A percentile compares a stretch with the other conserved stretches of the same genome.
phyloP scores from a whole-genome alignment of 2,329 filamentous ascomycete species.

The Atkinsonella texensis region DNA sequence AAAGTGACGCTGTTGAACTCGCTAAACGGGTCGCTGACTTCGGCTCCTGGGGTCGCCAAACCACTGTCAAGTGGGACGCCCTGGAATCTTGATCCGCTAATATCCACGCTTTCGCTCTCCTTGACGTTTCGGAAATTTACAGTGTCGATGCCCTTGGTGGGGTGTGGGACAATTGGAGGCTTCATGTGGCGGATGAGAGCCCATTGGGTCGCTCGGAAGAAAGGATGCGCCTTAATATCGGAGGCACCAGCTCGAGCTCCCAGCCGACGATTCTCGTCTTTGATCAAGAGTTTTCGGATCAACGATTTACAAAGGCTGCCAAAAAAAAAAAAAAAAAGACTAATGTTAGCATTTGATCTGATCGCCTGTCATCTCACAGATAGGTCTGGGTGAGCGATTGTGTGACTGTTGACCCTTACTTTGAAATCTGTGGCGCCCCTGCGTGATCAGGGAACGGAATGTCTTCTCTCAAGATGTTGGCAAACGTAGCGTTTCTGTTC shows the following conservation, averaged over 20 bases:
- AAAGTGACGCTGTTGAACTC: slow-evolving; percentile 98
- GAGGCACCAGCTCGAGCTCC: slow-evolving; percentile 91
- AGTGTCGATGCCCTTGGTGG: slow-evolving; percentile 82
- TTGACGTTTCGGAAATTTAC: slow-evolving; percentile 97
- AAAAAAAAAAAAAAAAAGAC: too few species aligned
- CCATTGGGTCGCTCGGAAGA: slow-evolving; percentile 95
- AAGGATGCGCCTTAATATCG: slow-evolving; percentile 90
- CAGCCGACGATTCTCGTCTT: slow-evolving; percentile 87
- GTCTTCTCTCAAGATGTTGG: slow-evolving; percentile 91
- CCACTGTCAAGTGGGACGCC: slow-evolving; percentile 81
- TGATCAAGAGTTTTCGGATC: slow-evolving; percentile 93
- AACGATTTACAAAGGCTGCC: slow-evolving; percentile 84
- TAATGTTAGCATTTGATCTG: neutral
- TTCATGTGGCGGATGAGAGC: slow-evolving; percentile 95
- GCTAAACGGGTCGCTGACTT: slow-evolving; percentile 82
- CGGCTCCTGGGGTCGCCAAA: slow-evolving; percentile 71
- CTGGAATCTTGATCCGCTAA: slow-evolving; percentile 53
- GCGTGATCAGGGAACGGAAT: slow-evolving; percentile 90
- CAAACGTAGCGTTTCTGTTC: slow-evolving; percentile 95
- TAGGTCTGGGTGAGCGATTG: too few species aligned
- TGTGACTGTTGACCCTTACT: slow-evolving; percentile 44
- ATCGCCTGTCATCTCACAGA: too few species aligned
- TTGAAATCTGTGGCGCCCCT: slow-evolving; percentile 74
- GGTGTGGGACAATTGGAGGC: slow-evolving; percentile 88
- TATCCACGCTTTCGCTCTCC: slow-evolving; percentile 89